A percentile compares a stretch with the other conserved stretches of the same genome.
phyloP scores from a whole-genome alignment of 192 early-diverging fungal genomes.

The Coemansia sp. region DNA sequence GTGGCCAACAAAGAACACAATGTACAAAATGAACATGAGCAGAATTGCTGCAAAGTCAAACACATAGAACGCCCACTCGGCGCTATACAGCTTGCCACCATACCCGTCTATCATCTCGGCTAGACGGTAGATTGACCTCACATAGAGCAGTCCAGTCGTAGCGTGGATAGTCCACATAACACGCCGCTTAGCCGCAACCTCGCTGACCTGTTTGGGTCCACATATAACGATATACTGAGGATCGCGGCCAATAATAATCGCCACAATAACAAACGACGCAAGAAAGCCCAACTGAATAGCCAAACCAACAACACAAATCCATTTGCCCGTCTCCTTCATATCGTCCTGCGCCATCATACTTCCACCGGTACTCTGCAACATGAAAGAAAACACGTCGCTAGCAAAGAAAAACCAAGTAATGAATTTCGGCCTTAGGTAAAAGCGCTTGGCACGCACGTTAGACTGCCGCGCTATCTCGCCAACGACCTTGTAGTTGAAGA shows the following conservation, averaged over 20 bases:
- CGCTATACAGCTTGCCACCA: slow-evolving; percentile 40
- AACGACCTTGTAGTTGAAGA: slow-evolving; percentile 55
- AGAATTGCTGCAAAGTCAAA: slow-evolving; percentile 50
- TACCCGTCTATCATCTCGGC: slow-evolving; percentile 48
- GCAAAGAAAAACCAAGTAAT: slow-evolving; percentile 57
- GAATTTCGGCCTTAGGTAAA: slow-evolving; percentile 42
- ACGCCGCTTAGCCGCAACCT: slow-evolving; percentile 20
- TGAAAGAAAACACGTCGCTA: slow-evolving; percentile 55
- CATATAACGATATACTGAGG: slow-evolving; percentile 17
- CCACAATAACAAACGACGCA: slow-evolving; percentile 32
- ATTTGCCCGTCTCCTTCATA: slow-evolving; percentile 27
- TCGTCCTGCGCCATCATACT: slow-evolving; percentile 27
- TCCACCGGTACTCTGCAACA: slow-evolving; percentile 46
- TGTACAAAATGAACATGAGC: slow-evolving; percentile 23
- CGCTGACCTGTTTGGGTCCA: slow-evolving; percentile 18
- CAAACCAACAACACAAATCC: slow-evolving; percentile 42
- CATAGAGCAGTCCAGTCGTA: slow-evolving; percentile 42
- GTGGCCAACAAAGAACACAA: slow-evolving; percentile 20
- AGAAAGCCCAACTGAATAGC: slow-evolving; percentile 41
- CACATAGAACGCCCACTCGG: slow-evolving; percentile 53
- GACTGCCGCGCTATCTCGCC: slow-evolving; percentile 40
- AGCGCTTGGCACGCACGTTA: background rate
- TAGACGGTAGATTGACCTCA: slow-evolving; percentile 51
- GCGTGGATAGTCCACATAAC: slow-evolving; percentile 32
- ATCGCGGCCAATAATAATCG: slow-evolving; percentile 12